Evolutionary conservation across 2,329 filamentous ascomycete genomes (phyloP), one percentile per base, ranked within the genome.

Genomic region (Fusarium tupiense): DNA sequence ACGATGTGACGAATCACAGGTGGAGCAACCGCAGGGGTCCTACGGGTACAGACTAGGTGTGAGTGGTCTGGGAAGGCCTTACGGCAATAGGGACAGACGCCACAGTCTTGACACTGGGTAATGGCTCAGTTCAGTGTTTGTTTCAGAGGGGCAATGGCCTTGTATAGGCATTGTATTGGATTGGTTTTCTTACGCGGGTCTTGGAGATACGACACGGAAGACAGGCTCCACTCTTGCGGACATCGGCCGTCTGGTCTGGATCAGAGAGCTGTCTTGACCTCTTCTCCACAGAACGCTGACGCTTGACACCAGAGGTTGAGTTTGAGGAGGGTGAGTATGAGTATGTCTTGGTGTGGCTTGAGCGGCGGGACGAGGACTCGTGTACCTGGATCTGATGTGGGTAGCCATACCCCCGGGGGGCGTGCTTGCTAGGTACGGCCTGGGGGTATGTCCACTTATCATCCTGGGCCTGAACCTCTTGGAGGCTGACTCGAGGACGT

Each of bases 151-250:
- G 63, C 60, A 69, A 62, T 49, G 33, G 33, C 54, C 67, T 69
- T 61, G 53, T 67, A 41, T 47, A 70, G 67, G 66, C 67, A 71
- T 71, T 69, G 65, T 50, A 50, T 69, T 53, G 44, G 60, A 46
- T 62, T 62, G 67, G 60, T 68, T 78, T 76, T 79, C 85, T 83
- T 83, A 88, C 87, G 75, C 81, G 80, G 74, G 84, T 83, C 81
- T 87, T 88, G 73, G 82, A 83, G 69, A 85, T 82, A 73, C 83
- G 85, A 78, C 87, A 88, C 64, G 83, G 84, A 61, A 85, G 81
- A 74, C 87, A 88, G 40, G 86, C 85, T 66, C 84, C 84, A 74
- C 81, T 82, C 76, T 86, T 85, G 72, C 87, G 85, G 61, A 88
- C 85, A 62, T 84, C 83, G 60, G 85, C 86, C 49, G 87, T 87